Conservation (phyloP, 129 eudicot genomes). For the Flaveria trinervia region DNA sequence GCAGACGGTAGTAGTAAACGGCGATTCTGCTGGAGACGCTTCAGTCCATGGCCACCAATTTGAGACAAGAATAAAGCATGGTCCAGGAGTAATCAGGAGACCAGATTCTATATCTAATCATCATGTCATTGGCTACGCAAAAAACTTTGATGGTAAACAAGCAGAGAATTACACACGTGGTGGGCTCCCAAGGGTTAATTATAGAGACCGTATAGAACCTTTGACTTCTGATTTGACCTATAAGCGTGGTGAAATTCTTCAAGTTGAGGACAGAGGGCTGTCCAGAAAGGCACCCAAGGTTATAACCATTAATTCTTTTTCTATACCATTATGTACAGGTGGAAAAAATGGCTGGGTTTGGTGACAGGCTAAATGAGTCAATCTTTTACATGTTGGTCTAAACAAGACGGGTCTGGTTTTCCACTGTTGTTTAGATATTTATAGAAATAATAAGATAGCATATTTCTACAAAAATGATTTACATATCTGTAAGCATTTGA, state of each 20-base stretch:
- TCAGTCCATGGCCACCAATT: slow-evolving; percentile 34
- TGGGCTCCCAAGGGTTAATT: slow-evolving; percentile 33
- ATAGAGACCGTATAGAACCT: slow-evolving; percentile 42
- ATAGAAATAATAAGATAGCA: neutral
- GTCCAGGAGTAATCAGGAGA: slow-evolving; percentile 33
- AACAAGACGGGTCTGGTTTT: neutral
- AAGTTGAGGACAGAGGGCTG: slow-evolving; percentile 45
- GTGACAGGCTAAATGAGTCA: neutral
- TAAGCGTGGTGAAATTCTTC: slow-evolving; percentile 42
- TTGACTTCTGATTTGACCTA: slow-evolving; percentile 38
- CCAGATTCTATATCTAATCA: slow-evolving; percentile 43
- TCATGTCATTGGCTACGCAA: slow-evolving; percentile 37
- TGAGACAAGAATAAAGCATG: slow-evolving; percentile 44
- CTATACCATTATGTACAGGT: slow-evolving; percentile 8
- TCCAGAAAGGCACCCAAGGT: slow-evolving; percentile 65
- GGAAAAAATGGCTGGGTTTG: slow-evolving; percentile 6
- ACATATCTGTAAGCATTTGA: neutral
- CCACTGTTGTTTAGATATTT: neutral
- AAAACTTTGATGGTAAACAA: slow-evolving; percentile 35
- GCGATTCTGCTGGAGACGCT: slow-evolving; percentile 48
- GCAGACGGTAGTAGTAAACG: slow-evolving; percentile 40
- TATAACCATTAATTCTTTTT: neutral
- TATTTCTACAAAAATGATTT: neutral
- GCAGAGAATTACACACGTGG: slow-evolving; percentile 38
- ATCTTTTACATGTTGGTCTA: neutral